Evolutionary conservation across 1,284 basidiomycete species (phyloP).

Genomic region (Fomitopsis schrenkii): DNA sequence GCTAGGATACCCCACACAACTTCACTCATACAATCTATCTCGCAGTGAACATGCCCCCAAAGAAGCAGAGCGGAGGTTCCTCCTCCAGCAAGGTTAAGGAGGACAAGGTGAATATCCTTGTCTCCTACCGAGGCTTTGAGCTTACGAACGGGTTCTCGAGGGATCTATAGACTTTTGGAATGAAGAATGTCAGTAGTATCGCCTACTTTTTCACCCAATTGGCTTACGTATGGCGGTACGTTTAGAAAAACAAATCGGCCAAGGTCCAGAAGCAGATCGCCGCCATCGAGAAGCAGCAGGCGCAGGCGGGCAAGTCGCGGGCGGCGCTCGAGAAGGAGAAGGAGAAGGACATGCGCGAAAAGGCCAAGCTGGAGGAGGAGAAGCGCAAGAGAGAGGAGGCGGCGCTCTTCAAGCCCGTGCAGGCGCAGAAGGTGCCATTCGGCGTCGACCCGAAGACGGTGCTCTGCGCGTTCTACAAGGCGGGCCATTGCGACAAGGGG

Average conservation of each 20-base stretch:
- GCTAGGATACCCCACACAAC: neutral
- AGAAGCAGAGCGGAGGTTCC: constrained; percentile 52
- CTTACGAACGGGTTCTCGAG: constrained; percentile 30
- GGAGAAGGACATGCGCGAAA: constrained; percentile 69
- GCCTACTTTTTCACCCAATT: neutral
- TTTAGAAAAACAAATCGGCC: constrained; percentile 89
- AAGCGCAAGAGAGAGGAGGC: constrained; percentile 86
- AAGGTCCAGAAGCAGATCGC: constrained; percentile 89
- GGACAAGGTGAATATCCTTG: constrained; percentile 56
- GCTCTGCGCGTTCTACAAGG: constrained; percentile 87
- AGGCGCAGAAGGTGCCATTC: constrained; percentile 88
- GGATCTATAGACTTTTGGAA: constrained; percentile 73
- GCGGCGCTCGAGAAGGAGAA: constrained; percentile 79
- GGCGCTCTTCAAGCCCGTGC: constrained; percentile 73
- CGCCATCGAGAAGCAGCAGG: constrained; percentile 73
- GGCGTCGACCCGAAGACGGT: constrained; percentile 94
- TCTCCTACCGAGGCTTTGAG: constrained; percentile 10
- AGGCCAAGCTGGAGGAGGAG: constrained; percentile 78
- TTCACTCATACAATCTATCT: neutral
- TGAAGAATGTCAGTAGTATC: constrained; percentile 76
- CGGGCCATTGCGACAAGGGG: constrained; percentile 87
- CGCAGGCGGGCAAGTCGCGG: constrained; percentile 73
- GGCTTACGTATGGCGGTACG: constrained; percentile 2
- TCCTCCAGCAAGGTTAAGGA: constrained; percentile 63
- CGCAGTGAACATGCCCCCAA: constrained; percentile 58